phyloP scores from a whole-genome alignment of 1,139 yeast genomes.

The Pichia sp. region DNA sequence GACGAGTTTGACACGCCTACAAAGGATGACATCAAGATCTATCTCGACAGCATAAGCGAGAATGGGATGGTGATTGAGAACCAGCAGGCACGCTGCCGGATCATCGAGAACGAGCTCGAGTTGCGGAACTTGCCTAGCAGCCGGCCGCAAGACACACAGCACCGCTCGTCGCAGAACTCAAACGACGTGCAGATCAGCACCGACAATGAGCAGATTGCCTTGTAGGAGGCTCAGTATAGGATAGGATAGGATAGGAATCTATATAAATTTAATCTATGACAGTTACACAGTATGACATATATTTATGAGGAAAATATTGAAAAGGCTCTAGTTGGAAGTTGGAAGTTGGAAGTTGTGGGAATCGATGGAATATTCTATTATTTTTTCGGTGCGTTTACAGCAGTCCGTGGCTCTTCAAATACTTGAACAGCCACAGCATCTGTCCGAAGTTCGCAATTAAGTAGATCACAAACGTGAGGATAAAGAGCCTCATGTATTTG shows the following conservation, averaged over 20 bases:
- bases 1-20: slow-evolving; percentile 17
- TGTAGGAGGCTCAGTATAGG: not conserved
- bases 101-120: slow-evolving; percentile 32
- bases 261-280: not conserved
- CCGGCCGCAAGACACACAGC: not conserved
- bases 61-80: slow-evolving; percentile 30
- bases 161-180: not conserved
- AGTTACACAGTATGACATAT: not conserved
- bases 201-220: not conserved
- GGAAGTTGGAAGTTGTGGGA: not conserved
- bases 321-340: not conserved
- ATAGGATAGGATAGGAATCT: not conserved
- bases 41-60: slow-evolving; percentile 18
- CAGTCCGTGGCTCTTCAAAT: slow-evolving; percentile 11
- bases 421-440: slow-evolving; percentile 25
- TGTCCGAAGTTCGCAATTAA: slow-evolving; percentile 20
- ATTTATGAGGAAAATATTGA: not conserved
- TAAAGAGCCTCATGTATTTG: slow-evolving; percentile 18
- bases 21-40: slow-evolving; percentile 18
- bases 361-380: no score
- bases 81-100: slow-evolving; percentile 33
- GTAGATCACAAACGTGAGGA: slow-evolving; percentile 16
- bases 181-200: not conserved
- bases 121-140: slow-evolving; percentile 16
- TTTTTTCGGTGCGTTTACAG: not conserved